Evolutionary conservation across 2,329 filamentous ascomycete genomes (phyloP), one percentile per base, ranked within the genome.

Genomic region (Stachybotrys echinatus): DNA sequence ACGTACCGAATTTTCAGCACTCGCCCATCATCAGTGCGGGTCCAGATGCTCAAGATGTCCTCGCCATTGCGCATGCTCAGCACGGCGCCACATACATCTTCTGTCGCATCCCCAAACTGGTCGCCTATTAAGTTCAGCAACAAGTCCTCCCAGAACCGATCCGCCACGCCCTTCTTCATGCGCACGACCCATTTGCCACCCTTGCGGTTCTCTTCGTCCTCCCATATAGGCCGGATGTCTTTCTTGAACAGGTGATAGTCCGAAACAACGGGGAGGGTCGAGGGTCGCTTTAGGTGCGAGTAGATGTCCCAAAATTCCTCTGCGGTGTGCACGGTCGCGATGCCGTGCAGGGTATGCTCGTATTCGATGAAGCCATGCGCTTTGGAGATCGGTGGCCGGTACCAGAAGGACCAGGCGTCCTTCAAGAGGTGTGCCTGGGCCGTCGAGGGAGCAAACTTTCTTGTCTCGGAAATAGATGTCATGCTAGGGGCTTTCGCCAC

Each of bases 201-300:
- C 58, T 85, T 87, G 69, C 90, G 94, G 73, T 99, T 99, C 66
- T 95, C 90, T 44, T 96, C 91, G 60, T 99, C 94, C 70, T 99
- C 94, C 94, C 94, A 99, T 60, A 99, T 94, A 20, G 94, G 94
- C 53, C 94, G 85, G 54, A 99, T 92, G 49, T 92, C 92, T 65
- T 94, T 91, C 71, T 94, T 95, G 77, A 99, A 99, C 52, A 99
- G 86, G 67, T 99, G 94, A 66, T 96, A 99, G 71, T 99, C 94
- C 21, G 92, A 96, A 23, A 97, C 92, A 5, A 92, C 85, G 6
- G 92, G 92, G 51, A 99, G 77, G 31, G 80, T 75, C 34, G 92
- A 97, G 3, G 95, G 94, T 23, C 88, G 84, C 73, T 95, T 95
- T 45, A 99, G 79, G 68, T 97, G 91, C 49, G 81, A 77, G 66